Base-by-base conservation (phyloP, 805 yeast species). In the Ogataea wickerhamii region DNA sequence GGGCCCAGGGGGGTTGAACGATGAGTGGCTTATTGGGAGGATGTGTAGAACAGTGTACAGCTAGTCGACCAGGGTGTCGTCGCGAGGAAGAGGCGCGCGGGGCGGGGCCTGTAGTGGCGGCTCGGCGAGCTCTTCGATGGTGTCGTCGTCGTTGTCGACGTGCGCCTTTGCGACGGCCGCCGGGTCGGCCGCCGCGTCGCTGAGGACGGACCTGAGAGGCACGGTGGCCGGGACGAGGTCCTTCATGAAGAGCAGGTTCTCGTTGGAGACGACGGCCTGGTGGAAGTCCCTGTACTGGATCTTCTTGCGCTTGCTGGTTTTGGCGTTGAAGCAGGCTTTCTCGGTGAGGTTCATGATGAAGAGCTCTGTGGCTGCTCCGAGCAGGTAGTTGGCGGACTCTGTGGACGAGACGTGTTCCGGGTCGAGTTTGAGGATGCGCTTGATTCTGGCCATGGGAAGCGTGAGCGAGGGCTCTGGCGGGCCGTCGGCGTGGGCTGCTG, bases 301-400 rank as follows among this genome's bases (percentile, higher is more conserved):
- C 48, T 80, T 81, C 65, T 82, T 81, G 32, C 91, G 64, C 45
- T 78, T 77, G 20, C 77, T 82, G 25, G 78, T 65, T 48, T 78
- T 75, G 22, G 94, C 84, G 17, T 70, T 66, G 39, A 80, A 60
- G 5, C 78, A 66, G 0, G 93, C 88, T 53, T 82, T 86, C 53
- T 80, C 87, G 1, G 85, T 72, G 43, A 84, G 68, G 52, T 78
- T 75, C 58, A 79, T 80, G 17, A 84, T 70, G 53, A 85, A 85
- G 17, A 82, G 61, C 51, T 85, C 93, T 0, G 91, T 78, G 6
- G 93, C 88, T n/a, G 82, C 70, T 2, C 86, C 87, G 5, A 85
- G 68, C 12, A 87, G 73, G 55, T 76, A 80, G n/a, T 81, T 85
- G 0, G 91, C 87, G 20, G 79, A 67, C 40, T 76, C 81, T 2